Conservation (phyloP, 768 basidiomycete genomes). For the Vararia minispora region DNA sequence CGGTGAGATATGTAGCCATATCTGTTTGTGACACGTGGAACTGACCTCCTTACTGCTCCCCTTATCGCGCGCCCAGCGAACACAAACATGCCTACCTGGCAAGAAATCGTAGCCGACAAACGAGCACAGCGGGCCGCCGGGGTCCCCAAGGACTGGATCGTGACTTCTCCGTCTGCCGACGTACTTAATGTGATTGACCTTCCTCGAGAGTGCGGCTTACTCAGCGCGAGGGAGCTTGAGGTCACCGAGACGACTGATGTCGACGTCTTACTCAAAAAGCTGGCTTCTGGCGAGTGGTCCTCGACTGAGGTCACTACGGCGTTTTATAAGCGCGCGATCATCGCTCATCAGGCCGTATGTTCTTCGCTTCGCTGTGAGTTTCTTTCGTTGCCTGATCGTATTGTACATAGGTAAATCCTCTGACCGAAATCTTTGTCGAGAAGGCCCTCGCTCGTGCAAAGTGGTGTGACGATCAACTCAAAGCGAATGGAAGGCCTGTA, state of each 20-base stretch:
- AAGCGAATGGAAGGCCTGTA: slow-evolving; percentile 26
- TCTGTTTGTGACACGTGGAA: no score
- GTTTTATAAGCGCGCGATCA: slow-evolving; percentile 36
- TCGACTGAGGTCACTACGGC: slow-evolving; percentile 38
- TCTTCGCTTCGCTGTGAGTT: slow-evolving; percentile 1
- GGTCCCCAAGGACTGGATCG: slow-evolving; percentile 58
- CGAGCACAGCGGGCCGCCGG: slow-evolving; percentile 31
- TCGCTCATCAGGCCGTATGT: slow-evolving; percentile 39
- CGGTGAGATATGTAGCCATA: no score
- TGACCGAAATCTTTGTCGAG: slow-evolving; percentile 39
- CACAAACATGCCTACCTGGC: no score
- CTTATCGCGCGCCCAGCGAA: no score
- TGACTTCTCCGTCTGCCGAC: slow-evolving; percentile 32
- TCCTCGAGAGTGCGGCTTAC: slow-evolving; percentile 44
- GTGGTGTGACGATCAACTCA: slow-evolving; percentile 30
- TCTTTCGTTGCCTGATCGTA: background rate
- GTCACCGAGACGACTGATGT: slow-evolving; percentile 48
- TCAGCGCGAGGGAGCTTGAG: slow-evolving; percentile 43
- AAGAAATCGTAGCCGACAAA: slow-evolving; percentile 9
- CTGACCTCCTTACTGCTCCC: no score
- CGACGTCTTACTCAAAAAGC: slow-evolving; percentile 33
- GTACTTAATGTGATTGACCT: slow-evolving; percentile 41
- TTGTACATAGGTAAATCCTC: slow-evolving; percentile 32
- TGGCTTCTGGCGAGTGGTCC: slow-evolving; percentile 46
- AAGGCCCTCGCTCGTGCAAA: slow-evolving; percentile 29